A percentile compares a stretch with the other conserved stretches of the same genome.
These are phyloP conservation scores for Pestalotiopsis sp. DNA, from an alignment of 2,329 filamentous ascomycete genomes.

Conservation along the genomic window DNA sequence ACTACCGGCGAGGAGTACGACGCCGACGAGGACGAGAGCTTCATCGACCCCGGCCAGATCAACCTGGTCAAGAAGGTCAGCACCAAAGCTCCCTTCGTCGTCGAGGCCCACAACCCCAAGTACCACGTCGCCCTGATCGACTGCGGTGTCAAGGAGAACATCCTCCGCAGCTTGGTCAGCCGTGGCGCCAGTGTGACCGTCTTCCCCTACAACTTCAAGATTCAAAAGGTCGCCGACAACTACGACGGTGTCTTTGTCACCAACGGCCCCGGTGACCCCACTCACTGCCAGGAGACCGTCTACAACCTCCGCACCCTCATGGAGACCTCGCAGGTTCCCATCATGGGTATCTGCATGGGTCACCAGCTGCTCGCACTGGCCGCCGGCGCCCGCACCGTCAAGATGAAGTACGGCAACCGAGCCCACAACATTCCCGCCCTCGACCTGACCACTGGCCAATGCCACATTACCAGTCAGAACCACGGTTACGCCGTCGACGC, in stretches of 20 bases:
- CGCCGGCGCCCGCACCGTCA: conserved; percentile 85
- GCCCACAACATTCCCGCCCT: conserved; percentile 98
- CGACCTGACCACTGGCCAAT: conserved; percentile 92
- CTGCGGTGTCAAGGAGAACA: conserved; percentile 99
- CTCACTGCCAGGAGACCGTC: conserved; percentile 91
- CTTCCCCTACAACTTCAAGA: conserved; percentile 95
- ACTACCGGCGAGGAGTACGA: conserved; percentile 97
- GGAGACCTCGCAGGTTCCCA: conserved; percentile 84
- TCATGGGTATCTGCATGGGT: conserved; percentile 98
- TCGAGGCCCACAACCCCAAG: conserved; percentile 79
- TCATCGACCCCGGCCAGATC: conserved; percentile 92
- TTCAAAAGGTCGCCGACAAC: conserved; percentile 97
- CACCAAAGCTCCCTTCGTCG: conserved; percentile 97
- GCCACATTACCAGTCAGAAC: conserved; percentile 98
- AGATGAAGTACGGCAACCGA: conserved; percentile 99
- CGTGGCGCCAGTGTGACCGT: conserved; percentile 91
- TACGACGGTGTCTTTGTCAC: conserved; percentile 99
- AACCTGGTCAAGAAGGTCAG: conserved; percentile 95
- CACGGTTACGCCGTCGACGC: conserved; percentile 96
- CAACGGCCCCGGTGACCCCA: conserved; percentile 97
- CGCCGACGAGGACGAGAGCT: conserved; percentile 96
- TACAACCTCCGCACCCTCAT: conserved; percentile 91
- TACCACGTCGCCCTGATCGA: conserved; percentile 94
- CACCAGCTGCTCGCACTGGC: conserved; percentile 95
- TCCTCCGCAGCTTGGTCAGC: conserved; percentile 88